These are phyloP conservation scores for Ephemerocybe angulata DNA, from an alignment of 768 basidiomycete genomes.

Conservation along the genomic window DNA sequence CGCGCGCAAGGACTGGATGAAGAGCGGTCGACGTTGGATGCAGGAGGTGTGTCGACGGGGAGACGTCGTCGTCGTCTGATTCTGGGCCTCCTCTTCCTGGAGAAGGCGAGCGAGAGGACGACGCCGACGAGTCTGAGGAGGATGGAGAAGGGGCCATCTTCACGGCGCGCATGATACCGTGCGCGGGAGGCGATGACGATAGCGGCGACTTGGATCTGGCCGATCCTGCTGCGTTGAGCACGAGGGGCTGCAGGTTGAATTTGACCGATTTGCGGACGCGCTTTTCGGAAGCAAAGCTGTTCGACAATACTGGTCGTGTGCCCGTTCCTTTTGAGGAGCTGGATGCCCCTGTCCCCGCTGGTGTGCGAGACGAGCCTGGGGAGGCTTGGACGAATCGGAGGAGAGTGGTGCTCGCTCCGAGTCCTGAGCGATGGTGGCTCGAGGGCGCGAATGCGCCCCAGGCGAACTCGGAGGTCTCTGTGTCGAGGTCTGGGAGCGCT, in stretches of 20 bases:
- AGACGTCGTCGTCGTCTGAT: neutral
- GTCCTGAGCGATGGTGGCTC: neutral
- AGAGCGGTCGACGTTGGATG: conserved; percentile 8
- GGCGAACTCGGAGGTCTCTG: neutral
- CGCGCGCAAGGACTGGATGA: conserved; percentile 37
- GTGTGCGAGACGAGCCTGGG: neutral
- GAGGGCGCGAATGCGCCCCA: neutral
- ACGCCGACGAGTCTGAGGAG: neutral
- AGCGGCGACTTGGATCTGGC: neutral
- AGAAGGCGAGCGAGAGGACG: neutral
- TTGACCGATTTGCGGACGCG: too few species aligned
- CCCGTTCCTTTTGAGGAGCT: neutral
- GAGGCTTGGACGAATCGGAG: neutral
- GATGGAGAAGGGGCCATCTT: neutral
- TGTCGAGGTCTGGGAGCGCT: neutral
- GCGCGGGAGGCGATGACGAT: neutral
- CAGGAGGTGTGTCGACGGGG: neutral
- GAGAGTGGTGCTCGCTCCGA: neutral
- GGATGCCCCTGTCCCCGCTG: neutral
- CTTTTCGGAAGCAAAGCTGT: too few species aligned
- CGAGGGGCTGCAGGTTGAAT: too few species aligned
- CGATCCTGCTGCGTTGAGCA: neutral
- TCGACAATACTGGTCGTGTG: neutral
- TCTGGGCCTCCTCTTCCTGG: too few species aligned
- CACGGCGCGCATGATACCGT: neutral